Percentiles rank a stretch among this genome's conserved stretches.
phyloP scores from a whole-genome alignment of 331 rosid genomes.

The Phaseolus coccineus region DNA sequence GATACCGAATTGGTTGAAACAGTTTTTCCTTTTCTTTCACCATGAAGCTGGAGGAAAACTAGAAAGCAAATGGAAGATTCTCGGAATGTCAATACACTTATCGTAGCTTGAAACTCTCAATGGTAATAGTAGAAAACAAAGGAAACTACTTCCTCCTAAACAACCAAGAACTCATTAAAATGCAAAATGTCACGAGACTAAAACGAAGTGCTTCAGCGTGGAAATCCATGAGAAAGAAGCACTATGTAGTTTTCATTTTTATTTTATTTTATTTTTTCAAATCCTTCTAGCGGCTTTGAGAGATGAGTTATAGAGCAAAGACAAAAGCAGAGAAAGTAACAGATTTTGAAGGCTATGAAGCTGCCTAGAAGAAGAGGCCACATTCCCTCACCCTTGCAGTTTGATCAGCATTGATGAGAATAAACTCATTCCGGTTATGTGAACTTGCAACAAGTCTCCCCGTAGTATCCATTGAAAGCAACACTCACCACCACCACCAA shows the following conservation, averaged over 20 bases:
- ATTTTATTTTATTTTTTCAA: background rate
- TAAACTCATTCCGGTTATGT: constrained; percentile 85
- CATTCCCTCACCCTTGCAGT: constrained; percentile 74
- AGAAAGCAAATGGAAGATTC: constrained; percentile 10
- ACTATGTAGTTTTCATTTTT: background rate
- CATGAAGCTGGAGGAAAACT: constrained; percentile 25
- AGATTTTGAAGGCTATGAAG: constrained; percentile 16
- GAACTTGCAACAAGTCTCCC: constrained; percentile 82
- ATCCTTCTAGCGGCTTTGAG: background rate
- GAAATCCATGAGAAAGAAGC: constrained; percentile 39
- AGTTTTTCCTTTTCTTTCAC: constrained; percentile 8
- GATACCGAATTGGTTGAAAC: constrained; percentile 11
- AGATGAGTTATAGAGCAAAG: background rate
- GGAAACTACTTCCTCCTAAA: constrained; percentile 14
- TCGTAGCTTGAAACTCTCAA: constrained; percentile 26
- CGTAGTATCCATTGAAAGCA: constrained; percentile 62
- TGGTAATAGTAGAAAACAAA: background rate
- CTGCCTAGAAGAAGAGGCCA: constrained; percentile 19
- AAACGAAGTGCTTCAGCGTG: constrained; percentile 37
- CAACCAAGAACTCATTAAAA: background rate
- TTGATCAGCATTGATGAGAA: constrained; percentile 87
- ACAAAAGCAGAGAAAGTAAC: constrained; percentile 9
- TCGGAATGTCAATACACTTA: constrained; percentile 1
- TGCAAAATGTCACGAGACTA: constrained; percentile 7
- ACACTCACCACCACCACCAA: constrained; percentile 11